A percentile compares a stretch with the other conserved stretches of the same genome.
These are phyloP conservation scores for Pistacia atlantica DNA, from an alignment of 345 rosid genomes.

Conservation along the genomic window DNA sequence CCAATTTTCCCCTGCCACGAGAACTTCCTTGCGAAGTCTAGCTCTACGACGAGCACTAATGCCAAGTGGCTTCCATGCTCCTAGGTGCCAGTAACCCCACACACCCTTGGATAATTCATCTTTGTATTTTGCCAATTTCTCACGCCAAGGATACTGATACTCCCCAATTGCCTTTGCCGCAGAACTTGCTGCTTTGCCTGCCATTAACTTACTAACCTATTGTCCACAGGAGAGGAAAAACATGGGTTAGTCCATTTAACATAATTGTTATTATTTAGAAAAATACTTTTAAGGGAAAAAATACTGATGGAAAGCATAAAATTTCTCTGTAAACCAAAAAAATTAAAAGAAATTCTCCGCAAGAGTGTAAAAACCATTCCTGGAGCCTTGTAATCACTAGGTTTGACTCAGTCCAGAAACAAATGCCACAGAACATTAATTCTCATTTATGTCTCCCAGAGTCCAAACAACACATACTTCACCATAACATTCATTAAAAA, in stretches of 20 bases:
- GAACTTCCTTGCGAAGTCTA: slow-evolving; percentile 86
- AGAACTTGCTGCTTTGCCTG: slow-evolving; percentile 72
- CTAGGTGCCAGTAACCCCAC: slow-evolving; percentile 94
- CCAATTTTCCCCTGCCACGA: slow-evolving; percentile 78
- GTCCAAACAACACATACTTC: neutral
- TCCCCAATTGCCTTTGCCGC: slow-evolving; percentile 53
- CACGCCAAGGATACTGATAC: slow-evolving; percentile 85
- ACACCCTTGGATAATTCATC: slow-evolving; percentile 80
- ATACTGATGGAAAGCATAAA: neutral
- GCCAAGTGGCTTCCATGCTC: slow-evolving; percentile 88
- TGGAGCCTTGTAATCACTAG: neutral
- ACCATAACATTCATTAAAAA: neutral
- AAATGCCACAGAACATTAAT: neutral
- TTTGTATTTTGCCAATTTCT: slow-evolving; percentile 69
- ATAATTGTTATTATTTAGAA: neutral
- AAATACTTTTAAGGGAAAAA: neutral
- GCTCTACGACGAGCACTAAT: slow-evolving; percentile 88
- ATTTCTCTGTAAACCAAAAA: neutral
- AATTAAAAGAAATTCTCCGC: neutral
- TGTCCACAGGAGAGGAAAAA: neutral
- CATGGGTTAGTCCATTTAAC: neutral
- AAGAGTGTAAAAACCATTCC: neutral
- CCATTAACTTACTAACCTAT: slow-evolving; percentile 42
- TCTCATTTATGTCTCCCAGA: neutral
- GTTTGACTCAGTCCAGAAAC: neutral